Base-by-base conservation (phyloP, 371 early-diverging fungal species). In the Mucor piriformis region DNA sequence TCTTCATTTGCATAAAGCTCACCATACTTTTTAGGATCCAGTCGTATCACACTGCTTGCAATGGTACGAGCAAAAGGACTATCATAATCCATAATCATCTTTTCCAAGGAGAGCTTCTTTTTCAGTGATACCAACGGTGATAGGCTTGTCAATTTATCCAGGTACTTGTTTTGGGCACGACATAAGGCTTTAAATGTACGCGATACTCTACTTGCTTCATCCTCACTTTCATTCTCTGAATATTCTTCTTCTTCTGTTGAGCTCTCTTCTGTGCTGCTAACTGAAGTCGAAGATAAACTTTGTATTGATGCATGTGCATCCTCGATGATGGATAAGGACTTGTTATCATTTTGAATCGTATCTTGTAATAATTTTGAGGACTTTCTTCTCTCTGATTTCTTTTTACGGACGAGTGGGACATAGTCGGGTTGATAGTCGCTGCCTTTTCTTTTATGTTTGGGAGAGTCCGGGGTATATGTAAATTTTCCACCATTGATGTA, bases 401-500 rank as follows among this genome's bases (percentile, higher is more conserved):
- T 63, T 55, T 24, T 55, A 24, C 50, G 53, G 20, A 44, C 34
- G 2, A 27, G 21, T 5, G 81, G 81, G 0, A 71, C 46, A 42
- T 81, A 81, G 48, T 81, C 78, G 8, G 81, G 81, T 33, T 71
- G 57, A 46, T 81, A 81, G 5, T 51, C 52, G 12, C 43, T 57
- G 6, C 68, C 63, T 42, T 64, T 65, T 16, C 18, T 32, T 27
- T 20, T 44, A 0, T 8, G 1, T 8, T 55, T n/a, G 4, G 11
- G 20, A 0, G 16, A n/a, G 2, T 37, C 20, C 12, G 61, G 49
- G 6, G 50, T 32, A 27, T 76, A 77, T 24, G 66, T 74, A 35
- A 81, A 81, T 59, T 81, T 81, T 1, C 81, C 81, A 15, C 81
- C 81, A 16, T 71, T 62, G 12, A 49, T 61, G 37, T 81, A 81